These are phyloP conservation scores for Xerocomus amazonicus DNA, from an alignment of 1,284 basidiomycete species.

Conservation along the genomic window DNA sequence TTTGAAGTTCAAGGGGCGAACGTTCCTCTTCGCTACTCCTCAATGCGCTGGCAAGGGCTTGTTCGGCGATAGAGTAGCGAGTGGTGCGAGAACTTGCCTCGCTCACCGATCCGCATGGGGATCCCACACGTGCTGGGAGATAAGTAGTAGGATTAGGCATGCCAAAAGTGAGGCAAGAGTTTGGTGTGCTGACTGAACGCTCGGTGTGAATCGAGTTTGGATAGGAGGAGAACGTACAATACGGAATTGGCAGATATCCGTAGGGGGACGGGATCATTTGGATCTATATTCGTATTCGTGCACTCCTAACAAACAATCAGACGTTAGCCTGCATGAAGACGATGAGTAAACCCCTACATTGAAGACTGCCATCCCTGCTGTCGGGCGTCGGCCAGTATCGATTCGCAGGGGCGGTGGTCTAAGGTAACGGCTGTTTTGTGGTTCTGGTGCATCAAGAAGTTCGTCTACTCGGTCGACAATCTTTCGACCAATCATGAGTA, in stretches of 20 bases:
- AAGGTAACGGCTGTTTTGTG: constrained; percentile 2
- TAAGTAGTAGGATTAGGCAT: constrained; percentile 22
- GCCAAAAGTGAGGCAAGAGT: constrained; percentile 28
- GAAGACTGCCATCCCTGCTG: constrained; percentile 1
- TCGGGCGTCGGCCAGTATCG: constrained; percentile 9
- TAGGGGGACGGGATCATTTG: constrained; percentile 5
- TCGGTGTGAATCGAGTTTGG: constrained; percentile 14
- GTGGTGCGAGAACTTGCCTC: constrained; percentile 27
- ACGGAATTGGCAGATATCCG: constrained; percentile 2
- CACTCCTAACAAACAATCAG: constrained; percentile 16
- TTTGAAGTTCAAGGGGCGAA: constrained; percentile 44
- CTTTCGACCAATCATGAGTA: constrained; percentile 30
- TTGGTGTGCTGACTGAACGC: constrained; percentile 20
- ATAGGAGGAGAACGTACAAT: constrained; percentile 18
- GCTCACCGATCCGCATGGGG: constrained; percentile 20
- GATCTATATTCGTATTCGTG: constrained; percentile 14
- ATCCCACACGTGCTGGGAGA: constrained; percentile 10
- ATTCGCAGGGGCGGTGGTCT: constrained; percentile 14
- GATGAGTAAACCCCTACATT: constrained; percentile 13
- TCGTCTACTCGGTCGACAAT: constrained; percentile 27
- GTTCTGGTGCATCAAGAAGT: constrained; percentile 11
- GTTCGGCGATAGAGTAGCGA: constrained; percentile 42
- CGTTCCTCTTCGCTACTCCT: constrained; percentile 29
- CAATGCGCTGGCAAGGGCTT: constrained; percentile 35
- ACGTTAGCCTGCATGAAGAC: neutral